Evolutionary conservation across 2,329 filamentous ascomycete species (phyloP).

Genomic region (Raffaelea albimanens): DNA sequence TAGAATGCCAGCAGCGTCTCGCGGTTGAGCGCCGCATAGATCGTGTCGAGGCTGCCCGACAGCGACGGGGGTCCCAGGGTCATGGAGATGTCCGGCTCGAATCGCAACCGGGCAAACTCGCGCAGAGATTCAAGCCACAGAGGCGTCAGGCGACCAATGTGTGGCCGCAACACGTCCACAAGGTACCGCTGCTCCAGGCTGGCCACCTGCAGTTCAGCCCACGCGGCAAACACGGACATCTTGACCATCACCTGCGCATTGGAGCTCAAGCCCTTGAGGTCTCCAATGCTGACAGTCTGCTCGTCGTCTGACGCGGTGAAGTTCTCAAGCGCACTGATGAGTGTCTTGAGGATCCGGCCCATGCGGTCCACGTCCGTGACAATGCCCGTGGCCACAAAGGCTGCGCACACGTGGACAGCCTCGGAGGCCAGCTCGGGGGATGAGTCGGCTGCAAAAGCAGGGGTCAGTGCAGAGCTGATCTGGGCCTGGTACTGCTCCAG

Average conservation of each 20-base stretch:
- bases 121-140: constrained; percentile 88
- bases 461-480: constrained; percentile 91
- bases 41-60: constrained; percentile 80
- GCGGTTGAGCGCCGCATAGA: constrained; percentile 89
- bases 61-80: constrained; percentile 72
- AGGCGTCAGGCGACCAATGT: constrained; percentile 82
- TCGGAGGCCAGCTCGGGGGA: constrained; percentile 93
- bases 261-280: constrained; percentile 82
- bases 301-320: constrained; percentile 59
- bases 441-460: constrained; percentile 90
- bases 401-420: constrained; percentile 95
- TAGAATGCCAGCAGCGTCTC: constrained; percentile 94
- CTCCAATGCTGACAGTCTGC: constrained; percentile 67
- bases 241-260: constrained; percentile 99
- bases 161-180: constrained; percentile 76
- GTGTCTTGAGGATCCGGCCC: constrained; percentile 90
- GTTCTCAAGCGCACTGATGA: constrained; percentile 84
- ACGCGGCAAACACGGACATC: constrained; percentile 92
- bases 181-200: constrained; percentile 88
- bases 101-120: constrained; percentile 81
- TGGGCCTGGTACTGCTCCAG: constrained; percentile 98
- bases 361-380: constrained; percentile 98
- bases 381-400: constrained; percentile 93
- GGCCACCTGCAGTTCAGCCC: constrained; percentile 93
- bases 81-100: constrained; percentile 95